Base-by-base conservation (phyloP, 1,284 basidiomycete species). In the Sanguinoderma infundibulare region DNA sequence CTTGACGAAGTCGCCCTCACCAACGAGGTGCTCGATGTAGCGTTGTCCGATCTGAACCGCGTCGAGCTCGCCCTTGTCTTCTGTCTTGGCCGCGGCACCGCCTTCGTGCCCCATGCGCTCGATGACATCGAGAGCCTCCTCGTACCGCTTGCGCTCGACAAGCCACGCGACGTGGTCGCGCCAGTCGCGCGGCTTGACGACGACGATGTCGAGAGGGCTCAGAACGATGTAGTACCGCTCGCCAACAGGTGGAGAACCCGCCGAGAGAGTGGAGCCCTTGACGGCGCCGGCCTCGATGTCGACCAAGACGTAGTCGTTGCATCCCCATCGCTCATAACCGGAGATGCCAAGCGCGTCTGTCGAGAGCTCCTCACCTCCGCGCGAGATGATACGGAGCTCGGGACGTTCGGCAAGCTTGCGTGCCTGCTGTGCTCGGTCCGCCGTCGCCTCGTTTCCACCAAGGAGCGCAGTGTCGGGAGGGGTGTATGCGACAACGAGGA, bases 161-260 rank as follows among this genome's bases (percentile, higher is more conserved):
- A 99, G 80, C 97, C 97, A 99, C 12, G 86, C 82, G 50, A 99
- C 87, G 72, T 98, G 96, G 74, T 99, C 98, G 68, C 87, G 85
- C 71, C 87, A 85, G 77, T 98, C 96, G 58, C 98, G 82, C 24
- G 93, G 90, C 65, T 87, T 85, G 4, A 95, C 96, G 2, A 96
- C 78, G 38, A 98, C 89, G 32, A 98, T 77, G 69, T 96, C 95
- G 67, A 86, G 83, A 1, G 97, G 98, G 64, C 91, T 94, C 64
- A 94, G 76, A 24, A 98, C 92, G 38, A 96, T 87, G 71, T 96
- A 94, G 40, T 81, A 81, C 40, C 75, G 70, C 39, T 83, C 72
- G 71, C 77, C 64, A 2, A 65, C 68, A 10, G 74, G 77, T 30
- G 49, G 46, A 1, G 57, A 62, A 3, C 66, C 68, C 12, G 75